A percentile compares a stretch with the other conserved stretches of the same genome.
These are phyloP conservation scores for Herpotrichia juniperi DNA, from an alignment of 2,329 filamentous ascomycete genomes.

Conservation along the genomic window DNA sequence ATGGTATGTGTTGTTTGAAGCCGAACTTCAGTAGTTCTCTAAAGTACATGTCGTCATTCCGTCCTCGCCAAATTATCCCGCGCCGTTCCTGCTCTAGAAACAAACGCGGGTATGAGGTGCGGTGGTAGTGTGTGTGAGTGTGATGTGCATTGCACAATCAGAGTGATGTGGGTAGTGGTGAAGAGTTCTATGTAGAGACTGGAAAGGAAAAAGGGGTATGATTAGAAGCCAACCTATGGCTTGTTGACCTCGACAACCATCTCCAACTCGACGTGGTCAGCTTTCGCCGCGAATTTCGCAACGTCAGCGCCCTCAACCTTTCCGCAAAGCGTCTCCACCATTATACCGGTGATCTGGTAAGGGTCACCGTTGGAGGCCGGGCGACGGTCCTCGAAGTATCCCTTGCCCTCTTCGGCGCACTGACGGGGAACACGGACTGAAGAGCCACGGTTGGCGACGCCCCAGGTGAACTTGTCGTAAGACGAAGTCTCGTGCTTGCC, in stretches of 20 bases:
- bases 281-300: conserved; percentile 45
- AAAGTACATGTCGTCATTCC: conserved; percentile 3
- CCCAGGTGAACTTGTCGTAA: conserved; percentile 92
- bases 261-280: conserved; percentile 42
- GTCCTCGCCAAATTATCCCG: background rate
- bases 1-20: background rate
- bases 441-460: conserved; percentile 93
- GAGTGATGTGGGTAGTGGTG: background rate
- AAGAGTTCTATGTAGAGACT: background rate
- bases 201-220: background rate
- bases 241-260: conserved; percentile 35
- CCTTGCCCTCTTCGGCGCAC: conserved; percentile 84
- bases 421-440: conserved; percentile 92
- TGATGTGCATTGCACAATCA: background rate
- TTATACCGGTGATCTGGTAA: conserved; percentile 82
- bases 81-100: background rate
- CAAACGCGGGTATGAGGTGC: background rate
- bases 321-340: conserved; percentile 71
- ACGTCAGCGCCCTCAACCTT: conserved; percentile 57
- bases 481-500: conserved; percentile 92
- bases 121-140: background rate
- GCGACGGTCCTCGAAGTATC: conserved; percentile 80
- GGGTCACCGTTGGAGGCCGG: conserved; percentile 84
- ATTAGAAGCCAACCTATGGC: conserved; percentile 22
- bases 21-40: conserved; percentile 1